A percentile compares a stretch with the other conserved stretches of the same genome.
phyloP scores from a whole-genome alignment of 2,329 filamentous ascomycete genomes.

The Colletotrichum somersetense region DNA sequence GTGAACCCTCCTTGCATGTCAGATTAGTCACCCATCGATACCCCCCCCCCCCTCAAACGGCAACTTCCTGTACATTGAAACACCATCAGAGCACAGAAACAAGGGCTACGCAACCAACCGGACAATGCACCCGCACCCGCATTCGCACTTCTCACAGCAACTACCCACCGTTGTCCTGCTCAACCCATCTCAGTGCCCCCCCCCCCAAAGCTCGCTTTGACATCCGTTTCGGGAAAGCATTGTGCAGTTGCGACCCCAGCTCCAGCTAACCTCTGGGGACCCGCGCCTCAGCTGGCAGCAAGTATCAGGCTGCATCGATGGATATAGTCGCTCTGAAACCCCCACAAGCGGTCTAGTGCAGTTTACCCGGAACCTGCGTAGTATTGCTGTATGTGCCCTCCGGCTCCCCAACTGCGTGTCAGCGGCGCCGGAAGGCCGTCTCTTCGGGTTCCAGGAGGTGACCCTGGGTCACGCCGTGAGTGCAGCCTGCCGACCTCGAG shows the following conservation, averaged over 20 bases:
- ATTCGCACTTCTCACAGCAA: constrained; percentile 20
- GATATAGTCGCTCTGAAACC: too few species aligned
- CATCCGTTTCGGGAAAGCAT: constrained; percentile 37
- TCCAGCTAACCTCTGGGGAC: constrained; percentile 1
- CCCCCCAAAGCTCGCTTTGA: constrained; percentile 24
- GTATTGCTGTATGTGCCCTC: background rate
- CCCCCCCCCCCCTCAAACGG: constrained; percentile 16
- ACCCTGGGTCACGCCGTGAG: background rate
- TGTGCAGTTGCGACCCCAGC: constrained; percentile 11
- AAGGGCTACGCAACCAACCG: constrained; percentile 17
- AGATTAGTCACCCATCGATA: constrained; percentile 25
- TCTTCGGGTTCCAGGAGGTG: background rate
- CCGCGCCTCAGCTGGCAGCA: constrained; percentile 18
- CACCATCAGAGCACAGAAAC: constrained; percentile 24
- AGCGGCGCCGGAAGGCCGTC: background rate
- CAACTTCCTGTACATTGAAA: constrained; percentile 38
- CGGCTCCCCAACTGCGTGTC: background rate
- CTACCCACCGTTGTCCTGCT: background rate
- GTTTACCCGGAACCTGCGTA: too few species aligned
- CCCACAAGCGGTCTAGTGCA: too few species aligned
- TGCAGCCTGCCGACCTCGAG: background rate
- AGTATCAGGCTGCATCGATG: constrained; percentile 20
- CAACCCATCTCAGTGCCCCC: background rate
- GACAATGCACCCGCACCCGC: constrained; percentile 35
- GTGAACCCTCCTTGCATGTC: constrained; percentile 9